Evolutionary conservation across 2,329 filamentous ascomycete genomes (phyloP).

Genomic region (Cephalotrichum gorgonifer): DNA sequence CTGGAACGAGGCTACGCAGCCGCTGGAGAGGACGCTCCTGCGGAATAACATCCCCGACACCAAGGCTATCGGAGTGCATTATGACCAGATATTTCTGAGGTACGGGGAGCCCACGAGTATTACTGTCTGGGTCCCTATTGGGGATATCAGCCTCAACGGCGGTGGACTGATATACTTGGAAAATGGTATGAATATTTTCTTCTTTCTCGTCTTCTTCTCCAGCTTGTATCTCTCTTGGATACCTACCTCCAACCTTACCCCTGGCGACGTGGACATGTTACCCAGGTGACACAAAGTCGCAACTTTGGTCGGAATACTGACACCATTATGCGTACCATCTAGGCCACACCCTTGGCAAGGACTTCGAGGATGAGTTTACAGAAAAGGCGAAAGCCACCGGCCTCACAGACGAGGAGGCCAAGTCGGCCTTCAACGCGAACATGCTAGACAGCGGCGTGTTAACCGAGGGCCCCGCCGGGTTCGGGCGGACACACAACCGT

Average conservation of each 20-base stretch:
- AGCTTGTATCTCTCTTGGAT: too few relatives aligned
- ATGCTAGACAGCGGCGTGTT: slow-evolving; percentile 48
- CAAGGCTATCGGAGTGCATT: slow-evolving; percentile 49
- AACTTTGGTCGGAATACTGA: too few relatives aligned
- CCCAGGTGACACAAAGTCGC: too few relatives aligned
- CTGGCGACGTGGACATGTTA: too few relatives aligned
- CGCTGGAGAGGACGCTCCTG: slow-evolving; percentile 32
- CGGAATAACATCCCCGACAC: slow-evolving; percentile 46
- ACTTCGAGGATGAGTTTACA: slow-evolving; percentile 39
- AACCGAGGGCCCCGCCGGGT: slow-evolving; percentile 32
- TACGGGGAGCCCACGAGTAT: slow-evolving; percentile 42
- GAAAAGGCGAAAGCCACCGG: slow-evolving; percentile 34
- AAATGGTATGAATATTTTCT: slow-evolving; percentile 18
- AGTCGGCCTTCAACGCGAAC: slow-evolving; percentile 43
- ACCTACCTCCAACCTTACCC: too few relatives aligned
- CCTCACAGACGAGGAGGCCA: slow-evolving; percentile 39
- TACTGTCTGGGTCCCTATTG: slow-evolving; percentile 48
- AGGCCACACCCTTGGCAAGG: slow-evolving; percentile 26
- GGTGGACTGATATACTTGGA: slow-evolving; percentile 52
- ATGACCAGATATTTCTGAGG: slow-evolving; percentile 48
- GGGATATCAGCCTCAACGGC: slow-evolving; percentile 40
- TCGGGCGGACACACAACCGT: slow-evolving; percentile 16
- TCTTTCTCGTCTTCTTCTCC: slow-evolving; percentile 5
- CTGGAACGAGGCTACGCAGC: slow-evolving; percentile 38
- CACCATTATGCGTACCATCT: too few relatives aligned